Conservation (phyloP, 176 grass and related monocot species). For the Dactylis glomerata region DNA sequence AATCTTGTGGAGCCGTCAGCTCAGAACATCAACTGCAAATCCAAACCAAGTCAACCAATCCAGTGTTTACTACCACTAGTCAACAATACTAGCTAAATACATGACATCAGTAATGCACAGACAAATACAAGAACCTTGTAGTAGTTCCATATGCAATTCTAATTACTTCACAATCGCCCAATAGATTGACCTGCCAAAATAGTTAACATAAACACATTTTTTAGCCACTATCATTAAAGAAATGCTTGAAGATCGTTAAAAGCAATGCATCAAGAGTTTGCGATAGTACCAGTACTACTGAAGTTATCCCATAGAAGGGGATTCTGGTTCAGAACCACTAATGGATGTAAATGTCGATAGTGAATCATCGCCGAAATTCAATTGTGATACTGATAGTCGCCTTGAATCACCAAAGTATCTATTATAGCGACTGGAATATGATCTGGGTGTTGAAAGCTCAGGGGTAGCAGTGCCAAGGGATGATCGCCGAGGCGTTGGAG, state of each 20-base stretch:
- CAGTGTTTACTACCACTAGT: slow-evolving; percentile 16
- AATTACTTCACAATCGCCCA: slow-evolving; percentile 25
- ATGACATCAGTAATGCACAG: slow-evolving; percentile 35
- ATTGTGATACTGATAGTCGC: slow-evolving; percentile 53
- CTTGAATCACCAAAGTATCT: slow-evolving; percentile 67
- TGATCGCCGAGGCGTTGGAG: slow-evolving; percentile 58
- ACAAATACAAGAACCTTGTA: slow-evolving; percentile 23
- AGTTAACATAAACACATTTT: slow-evolving; percentile 16
- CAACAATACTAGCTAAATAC: slow-evolving; percentile 35
- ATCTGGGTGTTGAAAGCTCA: slow-evolving; percentile 82
- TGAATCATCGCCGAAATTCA: slow-evolving; percentile 85
- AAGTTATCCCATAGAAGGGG: slow-evolving; percentile 51
- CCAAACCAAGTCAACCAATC: slow-evolving; percentile 37
- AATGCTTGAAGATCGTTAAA: slow-evolving; percentile 15
- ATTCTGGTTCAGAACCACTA: slow-evolving; percentile 97
- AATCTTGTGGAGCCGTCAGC: slow-evolving; percentile 26
- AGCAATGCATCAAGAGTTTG: not conserved
- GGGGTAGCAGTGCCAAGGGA: slow-evolving; percentile 73
- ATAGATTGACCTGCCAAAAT: slow-evolving; percentile 27
- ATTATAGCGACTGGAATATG: slow-evolving; percentile 69
- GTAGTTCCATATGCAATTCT: slow-evolving; percentile 33
- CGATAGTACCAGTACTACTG: slow-evolving; percentile 28
- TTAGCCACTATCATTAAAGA: not conserved
- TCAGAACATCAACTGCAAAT: slow-evolving; percentile 27
- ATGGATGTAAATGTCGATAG: slow-evolving; percentile 93